Evolutionary conservation across 2,329 filamentous ascomycete genomes (phyloP), one percentile per base, ranked within the genome.

Genomic region (Ilyonectria sp.): DNA sequence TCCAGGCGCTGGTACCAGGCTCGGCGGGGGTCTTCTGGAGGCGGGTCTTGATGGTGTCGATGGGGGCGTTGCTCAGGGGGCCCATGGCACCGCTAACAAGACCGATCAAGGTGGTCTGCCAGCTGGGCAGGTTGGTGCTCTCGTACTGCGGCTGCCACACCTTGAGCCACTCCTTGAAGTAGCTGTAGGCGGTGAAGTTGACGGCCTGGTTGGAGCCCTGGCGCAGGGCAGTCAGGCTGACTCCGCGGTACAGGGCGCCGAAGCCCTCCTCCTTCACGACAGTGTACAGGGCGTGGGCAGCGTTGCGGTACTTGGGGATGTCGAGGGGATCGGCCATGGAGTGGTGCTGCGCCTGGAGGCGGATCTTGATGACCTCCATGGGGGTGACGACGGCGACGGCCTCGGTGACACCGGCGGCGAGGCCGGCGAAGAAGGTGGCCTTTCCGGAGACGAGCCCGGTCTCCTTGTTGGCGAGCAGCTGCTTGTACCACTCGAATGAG

Each of bases 341-440:
- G 89, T 99, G 96, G 85, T 98, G 94, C 84, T 99, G 96, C 5
- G 95, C 95, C 87, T 99, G 96, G 74, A 99, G 89, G 55, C 96
- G 93, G 80, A 99, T 99, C 89, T 99, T 99, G 83, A 99, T 90
- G 69, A 99, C 96, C 85, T 99, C 96, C 96, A 99, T 99, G 6
- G 96, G 96, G 33, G 95, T 98, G 63, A 99, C 96, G 58, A 99
- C 94, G 55, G 93, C 92, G 50, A 99, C 95, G 71, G 96, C 96
- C 87, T 99, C 96, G 21, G 96, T 98, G 19, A 99, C 91, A 82
- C 96, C 96, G 29, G 96, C 96, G 26, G 93, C 90, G 52, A 99
- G 91, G 78, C 96, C 96, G 75, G 96, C 94, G 6, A 86, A 1
- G 76, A 90, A 89, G 49, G 94, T 98, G 26, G 88, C 89, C 73